A percentile compares a stretch with the other conserved stretches of the same genome.
Evolutionary conservation across 805 yeast genomes (phyloP).

Genomic region (Saccharomycopsis capsularis): DNA sequence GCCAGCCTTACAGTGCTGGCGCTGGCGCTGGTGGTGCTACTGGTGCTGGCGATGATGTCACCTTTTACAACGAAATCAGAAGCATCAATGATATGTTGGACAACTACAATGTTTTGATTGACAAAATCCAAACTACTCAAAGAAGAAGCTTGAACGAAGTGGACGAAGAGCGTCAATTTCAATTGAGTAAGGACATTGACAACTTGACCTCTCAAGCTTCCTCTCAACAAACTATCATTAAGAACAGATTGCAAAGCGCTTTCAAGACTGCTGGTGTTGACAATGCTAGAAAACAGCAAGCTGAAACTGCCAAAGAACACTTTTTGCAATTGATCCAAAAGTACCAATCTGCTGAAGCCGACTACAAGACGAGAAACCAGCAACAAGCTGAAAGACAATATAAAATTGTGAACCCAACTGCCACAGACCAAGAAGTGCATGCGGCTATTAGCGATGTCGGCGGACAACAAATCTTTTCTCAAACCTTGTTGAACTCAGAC

Average conservation of each 20-base stretch:
- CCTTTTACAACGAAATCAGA: slow-evolving; percentile 63
- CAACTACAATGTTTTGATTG: slow-evolving; percentile 62
- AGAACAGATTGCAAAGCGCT: slow-evolving; percentile 66
- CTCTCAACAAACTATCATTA: slow-evolving; percentile 67
- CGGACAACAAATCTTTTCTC: slow-evolving; percentile 89
- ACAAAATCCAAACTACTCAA: slow-evolving; percentile 64
- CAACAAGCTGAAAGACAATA: slow-evolving; percentile 90
- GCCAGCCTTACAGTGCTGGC: background rate
- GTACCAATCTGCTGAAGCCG: slow-evolving; percentile 79
- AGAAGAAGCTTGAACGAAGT: slow-evolving; percentile 65
- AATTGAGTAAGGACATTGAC: slow-evolving; percentile 70
- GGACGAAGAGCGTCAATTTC: slow-evolving; percentile 60
- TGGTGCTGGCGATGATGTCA: slow-evolving; percentile 45
- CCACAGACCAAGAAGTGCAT: slow-evolving; percentile 74
- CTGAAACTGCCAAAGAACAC: slow-evolving; percentile 77
- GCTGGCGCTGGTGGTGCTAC: slow-evolving; percentile 26
- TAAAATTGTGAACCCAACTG: slow-evolving; percentile 80
- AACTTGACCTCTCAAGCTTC: slow-evolving; percentile 70
- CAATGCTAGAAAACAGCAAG: slow-evolving; percentile 80
- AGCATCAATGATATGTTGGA: slow-evolving; percentile 61
- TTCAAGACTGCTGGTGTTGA: slow-evolving; percentile 68
- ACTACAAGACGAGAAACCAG: slow-evolving; percentile 76
- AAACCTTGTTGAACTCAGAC: slow-evolving; percentile 79
- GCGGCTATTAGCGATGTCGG: slow-evolving; percentile 80
- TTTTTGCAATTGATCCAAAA: slow-evolving; percentile 83